Evolutionary conservation across 2,329 filamentous ascomycete species (phyloP).

Genomic region (Mariannaea elegans): DNA sequence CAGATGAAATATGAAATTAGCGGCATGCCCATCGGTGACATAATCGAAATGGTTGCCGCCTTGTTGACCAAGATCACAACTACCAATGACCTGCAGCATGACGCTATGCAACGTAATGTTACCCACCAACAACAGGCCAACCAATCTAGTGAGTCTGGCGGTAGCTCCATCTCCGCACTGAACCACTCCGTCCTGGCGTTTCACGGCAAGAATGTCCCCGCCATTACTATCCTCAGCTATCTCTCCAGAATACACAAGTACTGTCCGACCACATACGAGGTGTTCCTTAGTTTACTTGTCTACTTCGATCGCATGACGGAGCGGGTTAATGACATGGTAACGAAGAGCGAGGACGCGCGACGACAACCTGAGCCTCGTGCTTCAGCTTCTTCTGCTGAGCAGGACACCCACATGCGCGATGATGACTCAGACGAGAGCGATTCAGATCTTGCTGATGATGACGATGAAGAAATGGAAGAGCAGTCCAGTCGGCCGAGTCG

Average conservation of each 20-base stretch:
- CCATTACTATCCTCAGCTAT: constrained; percentile 96
- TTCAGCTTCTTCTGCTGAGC: constrained; percentile 21
- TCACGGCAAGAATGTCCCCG: constrained; percentile 97
- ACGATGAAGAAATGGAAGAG: constrained; percentile 47
- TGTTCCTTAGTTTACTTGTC: constrained; percentile 92
- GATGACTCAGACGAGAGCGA: constrained; percentile 55
- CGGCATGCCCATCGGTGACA: constrained; percentile 94
- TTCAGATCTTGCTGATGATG: constrained; percentile 61
- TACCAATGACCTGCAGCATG: constrained; percentile 94
- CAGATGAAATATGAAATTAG: constrained; percentile 89
- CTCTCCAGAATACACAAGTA: constrained; percentile 97
- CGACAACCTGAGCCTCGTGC: constrained; percentile 35
- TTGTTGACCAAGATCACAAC: constrained; percentile 96
- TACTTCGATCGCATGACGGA: constrained; percentile 99
- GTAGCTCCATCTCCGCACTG: constrained; percentile 66
- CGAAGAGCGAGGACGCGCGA: constrained; percentile 69
- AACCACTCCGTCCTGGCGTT: constrained; percentile 85
- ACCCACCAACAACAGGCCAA: constrained; percentile 66
- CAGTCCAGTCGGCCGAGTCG: constrained; percentile 37
- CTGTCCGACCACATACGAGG: constrained; percentile 97
- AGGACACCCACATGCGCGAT: constrained; percentile 45
- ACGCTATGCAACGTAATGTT: constrained; percentile 80
- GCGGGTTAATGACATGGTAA: constrained; percentile 83
- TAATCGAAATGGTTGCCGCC: constrained; percentile 99
- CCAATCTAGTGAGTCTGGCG: constrained; percentile 53